phyloP scores from a whole-genome alignment of 148 eudicot genomes.

The Agrostemma githago region DNA sequence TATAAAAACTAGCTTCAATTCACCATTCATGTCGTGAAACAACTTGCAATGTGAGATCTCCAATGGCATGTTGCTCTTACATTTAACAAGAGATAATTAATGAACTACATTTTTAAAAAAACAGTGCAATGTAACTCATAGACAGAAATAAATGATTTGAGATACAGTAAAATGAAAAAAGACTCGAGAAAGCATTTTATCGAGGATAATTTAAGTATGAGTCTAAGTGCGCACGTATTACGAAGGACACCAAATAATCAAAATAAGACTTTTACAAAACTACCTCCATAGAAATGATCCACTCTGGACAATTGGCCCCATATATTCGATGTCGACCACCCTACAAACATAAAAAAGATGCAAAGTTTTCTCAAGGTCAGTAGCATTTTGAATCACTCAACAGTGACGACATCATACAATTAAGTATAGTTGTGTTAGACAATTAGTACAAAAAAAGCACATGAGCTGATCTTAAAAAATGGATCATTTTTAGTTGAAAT shows the following conservation, averaged over 20 bases:
- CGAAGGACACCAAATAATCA: not conserved
- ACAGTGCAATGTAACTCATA: not conserved
- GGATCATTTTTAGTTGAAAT: not conserved
- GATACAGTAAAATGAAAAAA: not conserved
- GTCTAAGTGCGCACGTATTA: not conserved
- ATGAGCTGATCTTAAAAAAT: not conserved
- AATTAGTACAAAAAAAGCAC: too few species aligned
- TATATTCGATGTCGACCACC: constrained; percentile 82
- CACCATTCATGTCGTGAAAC: not conserved
- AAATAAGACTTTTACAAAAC: not conserved
- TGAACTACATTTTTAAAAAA: too few species aligned
- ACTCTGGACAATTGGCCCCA: constrained; percentile 76
- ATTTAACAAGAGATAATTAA: too few species aligned
- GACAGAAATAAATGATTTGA: not conserved
- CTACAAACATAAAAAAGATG: constrained; percentile 24
- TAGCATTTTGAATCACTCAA: not conserved
- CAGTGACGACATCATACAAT: not conserved
- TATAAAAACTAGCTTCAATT: not conserved
- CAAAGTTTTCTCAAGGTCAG: not conserved
- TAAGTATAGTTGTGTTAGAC: not conserved
- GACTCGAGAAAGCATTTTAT: not conserved
- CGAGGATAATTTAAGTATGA: not conserved
- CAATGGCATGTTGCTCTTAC: too few species aligned
- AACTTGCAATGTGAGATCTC: not conserved
- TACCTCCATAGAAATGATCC: constrained; percentile 96